A percentile compares a stretch with the other conserved stretches of the same genome.
These are phyloP conservation scores for Cadophora luteo-olivacea DNA, from an alignment of 2,329 filamentous ascomycete genomes.

Conservation along the genomic window DNA sequence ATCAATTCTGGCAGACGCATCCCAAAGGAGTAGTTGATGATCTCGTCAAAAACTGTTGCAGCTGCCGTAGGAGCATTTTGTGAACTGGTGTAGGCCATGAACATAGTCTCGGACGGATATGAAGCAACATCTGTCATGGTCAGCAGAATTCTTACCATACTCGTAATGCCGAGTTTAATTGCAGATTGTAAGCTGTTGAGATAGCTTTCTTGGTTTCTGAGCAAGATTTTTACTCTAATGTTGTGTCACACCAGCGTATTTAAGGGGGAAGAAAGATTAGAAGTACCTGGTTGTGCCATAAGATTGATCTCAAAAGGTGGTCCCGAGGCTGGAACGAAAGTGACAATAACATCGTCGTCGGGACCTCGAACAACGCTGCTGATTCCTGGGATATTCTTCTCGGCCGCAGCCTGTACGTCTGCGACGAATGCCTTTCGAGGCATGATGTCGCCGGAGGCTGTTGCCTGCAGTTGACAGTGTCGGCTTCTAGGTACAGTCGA, in stretches of 20 bases:
- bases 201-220: too few species aligned
- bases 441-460: constrained; percentile 54
- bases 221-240: background rate
- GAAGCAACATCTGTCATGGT: constrained; percentile 57
- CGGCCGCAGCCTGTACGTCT: constrained; percentile 55
- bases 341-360: constrained; percentile 74
- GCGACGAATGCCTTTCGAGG: constrained; percentile 68
- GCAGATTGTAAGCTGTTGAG: too few species aligned
- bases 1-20: constrained; percentile 38
- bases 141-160: constrained; percentile 16
- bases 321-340: constrained; percentile 49
- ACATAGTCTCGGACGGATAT: constrained; percentile 55
- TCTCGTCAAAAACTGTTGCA: constrained; percentile 43
- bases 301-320: constrained; percentile 39
- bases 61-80: constrained; percentile 53
- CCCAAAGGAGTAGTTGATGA: constrained; percentile 35
- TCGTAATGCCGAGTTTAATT: too few species aligned
- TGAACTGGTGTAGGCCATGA: constrained; percentile 59
- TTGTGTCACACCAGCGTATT: background rate
- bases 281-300: constrained; percentile 36
- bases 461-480: constrained; percentile 8
- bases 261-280: background rate
- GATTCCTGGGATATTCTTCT: constrained; percentile 54
- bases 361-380: constrained; percentile 63
- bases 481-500: background rate